phyloP scores from a whole-genome alignment of 306 rosid genomes.

The Vicia sativa region DNA sequence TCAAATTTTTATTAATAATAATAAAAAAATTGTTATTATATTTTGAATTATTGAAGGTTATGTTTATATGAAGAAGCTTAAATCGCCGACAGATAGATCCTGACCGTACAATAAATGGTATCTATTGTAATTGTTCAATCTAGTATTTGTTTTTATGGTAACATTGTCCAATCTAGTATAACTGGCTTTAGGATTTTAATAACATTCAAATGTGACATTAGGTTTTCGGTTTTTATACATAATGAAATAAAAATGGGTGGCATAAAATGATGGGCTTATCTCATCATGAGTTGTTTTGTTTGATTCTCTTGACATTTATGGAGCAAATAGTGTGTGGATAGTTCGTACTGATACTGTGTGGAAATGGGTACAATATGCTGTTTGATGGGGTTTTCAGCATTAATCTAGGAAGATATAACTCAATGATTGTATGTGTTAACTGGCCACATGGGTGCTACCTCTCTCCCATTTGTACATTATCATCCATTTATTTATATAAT shows the following conservation, averaged over 20 bases:
- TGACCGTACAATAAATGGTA: slow-evolving; percentile 61
- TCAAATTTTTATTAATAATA: slow-evolving; percentile 39
- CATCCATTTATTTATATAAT: not conserved
- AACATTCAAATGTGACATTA: slow-evolving; percentile 36
- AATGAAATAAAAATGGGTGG: slow-evolving; percentile 2
- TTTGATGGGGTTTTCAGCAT: slow-evolving; percentile 40
- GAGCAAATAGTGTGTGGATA: slow-evolving; percentile 40
- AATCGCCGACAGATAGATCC: slow-evolving; percentile 68
- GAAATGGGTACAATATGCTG: slow-evolving; percentile 34
- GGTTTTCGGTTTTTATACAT: slow-evolving; percentile 19
- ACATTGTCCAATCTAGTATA: slow-evolving; percentile 39
- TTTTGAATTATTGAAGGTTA: slow-evolving; percentile 38
- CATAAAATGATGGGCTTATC: slow-evolving; percentile 42
- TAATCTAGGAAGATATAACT: slow-evolving; percentile 44
- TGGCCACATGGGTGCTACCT: slow-evolving; percentile 52
- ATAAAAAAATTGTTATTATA: not conserved
- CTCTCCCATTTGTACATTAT: not conserved
- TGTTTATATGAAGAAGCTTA: slow-evolving; percentile 45
- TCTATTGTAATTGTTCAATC: slow-evolving; percentile 47
- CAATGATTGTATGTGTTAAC: slow-evolving; percentile 55
- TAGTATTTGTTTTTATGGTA: not conserved
- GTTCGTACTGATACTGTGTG: slow-evolving; percentile 38
- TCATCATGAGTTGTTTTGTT: slow-evolving; percentile 39
- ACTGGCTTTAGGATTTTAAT: slow-evolving; percentile 48
- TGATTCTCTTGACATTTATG: slow-evolving; percentile 27